Percentiles rank a stretch among this genome's conserved stretches.
Evolutionary conservation across 257 asterid genomes (phyloP).

Genomic region (Rehmannia glutinosa): DNA sequence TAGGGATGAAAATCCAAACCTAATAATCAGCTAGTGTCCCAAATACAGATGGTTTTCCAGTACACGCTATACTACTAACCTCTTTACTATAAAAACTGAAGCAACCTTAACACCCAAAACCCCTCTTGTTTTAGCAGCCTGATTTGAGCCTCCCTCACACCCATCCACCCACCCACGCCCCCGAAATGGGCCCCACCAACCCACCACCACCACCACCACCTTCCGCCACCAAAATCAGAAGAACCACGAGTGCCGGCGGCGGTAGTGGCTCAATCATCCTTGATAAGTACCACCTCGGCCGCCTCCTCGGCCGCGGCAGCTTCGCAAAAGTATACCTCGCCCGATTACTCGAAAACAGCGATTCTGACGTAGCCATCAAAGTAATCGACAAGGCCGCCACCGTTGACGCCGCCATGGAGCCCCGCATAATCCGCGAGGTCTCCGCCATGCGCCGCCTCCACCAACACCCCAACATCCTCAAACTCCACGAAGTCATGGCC

Average conservation of each 20-base stretch:
- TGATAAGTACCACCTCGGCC: slow-evolving; percentile 61
- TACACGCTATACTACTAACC: background rate
- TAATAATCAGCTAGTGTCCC: no score
- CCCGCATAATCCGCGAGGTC: slow-evolving; percentile 71
- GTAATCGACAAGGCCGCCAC: slow-evolving; percentile 58
- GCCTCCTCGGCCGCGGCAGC: slow-evolving; percentile 89
- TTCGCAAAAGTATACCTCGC: slow-evolving; percentile 84
- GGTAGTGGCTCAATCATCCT: slow-evolving; percentile 66
- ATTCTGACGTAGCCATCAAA: slow-evolving; percentile 55
- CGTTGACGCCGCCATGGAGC: slow-evolving; percentile 53
- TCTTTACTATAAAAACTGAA: slow-evolving; percentile 13
- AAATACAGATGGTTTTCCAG: no score
- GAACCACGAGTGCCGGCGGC: slow-evolving; percentile 47
- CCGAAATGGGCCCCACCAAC: slow-evolving; percentile 30
- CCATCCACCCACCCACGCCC: background rate
- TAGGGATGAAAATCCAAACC: no score
- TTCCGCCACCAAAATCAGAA: slow-evolving; percentile 24
- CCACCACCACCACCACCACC: slow-evolving; percentile 22
- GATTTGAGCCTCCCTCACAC: background rate
- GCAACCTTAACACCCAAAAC: background rate
- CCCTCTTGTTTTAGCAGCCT: background rate
- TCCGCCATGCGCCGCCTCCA: slow-evolving; percentile 88
- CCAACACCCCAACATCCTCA: slow-evolving; percentile 71
- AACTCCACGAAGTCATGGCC: slow-evolving; percentile 82
- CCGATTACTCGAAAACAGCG: slow-evolving; percentile 20